Evolutionary conservation across 345 rosid species (phyloP), one percentile per base, ranked within the genome.

Genomic region (Acer yangbiense): DNA sequence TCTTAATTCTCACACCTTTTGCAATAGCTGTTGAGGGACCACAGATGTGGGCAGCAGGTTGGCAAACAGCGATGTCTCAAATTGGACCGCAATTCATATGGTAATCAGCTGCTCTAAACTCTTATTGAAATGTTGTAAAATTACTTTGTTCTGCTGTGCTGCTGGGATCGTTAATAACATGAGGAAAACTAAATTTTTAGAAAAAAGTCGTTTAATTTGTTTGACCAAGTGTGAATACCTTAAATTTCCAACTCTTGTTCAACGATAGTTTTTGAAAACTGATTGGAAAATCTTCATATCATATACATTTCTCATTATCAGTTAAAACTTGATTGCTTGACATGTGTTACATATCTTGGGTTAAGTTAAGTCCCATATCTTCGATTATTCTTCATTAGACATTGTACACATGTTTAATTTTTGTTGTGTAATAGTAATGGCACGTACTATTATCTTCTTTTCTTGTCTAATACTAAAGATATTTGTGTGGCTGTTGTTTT

Each of bases 21-120:
- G 98, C 99, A 14, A 73, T 97, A 80, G 98, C 98, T 57, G 97
- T 96, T 71, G 99, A 96, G 85, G 98, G 99, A 70, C 99, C 98
- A 60, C 93, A 90, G 80, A 87, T 96, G 97, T 96, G 99, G 99
- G 86, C 87, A 6, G 92, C 91, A 27, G 99, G 99, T 65, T 96
- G 87, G 85, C 79, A 90, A 32, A 88, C 75, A 67, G 97, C 99
- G 41, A 65, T 96, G 25, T 78, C 98, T 65, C 83, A 90, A 71
- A 69, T 96, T 52, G 99, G 99, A 76, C 98, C 99, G 9, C 92
- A 92, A 65, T 87, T 96, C 75, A 71, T 92, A 35, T 85, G 98
- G 98, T 96, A 91, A 90, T 4, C 41, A 25, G 68, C 65, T 55
- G 74, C 39, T 65, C 32, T 50, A 13, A 32, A 80, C 54, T 70